Evolutionary conservation across 495 filamentous ascomycete species (phyloP).

Genomic region (Trichoderma erinaceum): DNA sequence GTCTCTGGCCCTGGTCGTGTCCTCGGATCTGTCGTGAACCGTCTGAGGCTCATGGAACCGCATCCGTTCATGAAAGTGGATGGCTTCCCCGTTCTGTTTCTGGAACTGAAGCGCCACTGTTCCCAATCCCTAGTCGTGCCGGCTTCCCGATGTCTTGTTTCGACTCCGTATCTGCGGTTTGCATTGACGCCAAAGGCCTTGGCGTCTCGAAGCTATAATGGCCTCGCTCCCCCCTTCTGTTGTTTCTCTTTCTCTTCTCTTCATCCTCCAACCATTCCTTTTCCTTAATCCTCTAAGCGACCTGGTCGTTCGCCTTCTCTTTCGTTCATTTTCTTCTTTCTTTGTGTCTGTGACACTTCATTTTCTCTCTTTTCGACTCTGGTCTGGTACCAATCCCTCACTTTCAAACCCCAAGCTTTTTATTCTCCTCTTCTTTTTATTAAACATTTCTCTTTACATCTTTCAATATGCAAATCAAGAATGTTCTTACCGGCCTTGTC

Average conservation of each 20-base stretch:
- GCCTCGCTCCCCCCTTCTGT: slow-evolving; percentile 8
- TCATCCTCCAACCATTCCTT: slow-evolving; percentile 13
- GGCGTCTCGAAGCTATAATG: slow-evolving; percentile 14
- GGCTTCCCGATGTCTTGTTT: slow-evolving; percentile 10
- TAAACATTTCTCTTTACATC: slow-evolving; percentile 8
- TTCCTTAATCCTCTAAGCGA: slow-evolving; percentile 10
- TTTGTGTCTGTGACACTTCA: slow-evolving; percentile 37
- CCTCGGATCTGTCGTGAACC: slow-evolving; percentile 5
- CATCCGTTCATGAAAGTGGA: not conserved
- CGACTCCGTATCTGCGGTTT: slow-evolving; percentile 3
- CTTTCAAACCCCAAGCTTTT: not conserved
- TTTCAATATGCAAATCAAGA: slow-evolving; percentile 43
- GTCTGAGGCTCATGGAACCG: slow-evolving; percentile 4
- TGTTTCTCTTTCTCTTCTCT: slow-evolving; percentile 9
- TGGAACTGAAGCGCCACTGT: slow-evolving; percentile 3
- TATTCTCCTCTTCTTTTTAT: slow-evolving; percentile 11
- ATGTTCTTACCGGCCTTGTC: slow-evolving; percentile 38
- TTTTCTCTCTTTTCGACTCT: slow-evolving; percentile 28
- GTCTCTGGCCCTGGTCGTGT: slow-evolving; percentile 7
- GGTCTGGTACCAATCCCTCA: slow-evolving; percentile 45
- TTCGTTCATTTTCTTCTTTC: slow-evolving; percentile 19
- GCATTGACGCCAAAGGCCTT: slow-evolving; percentile 10
- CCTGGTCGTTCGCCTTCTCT: slow-evolving; percentile 9
- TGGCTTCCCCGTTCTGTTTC: not conserved
- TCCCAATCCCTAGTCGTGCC: slow-evolving; percentile 7